Evolutionary conservation across 2,329 filamentous ascomycete species (phyloP), one percentile per base, ranked within the genome.

Genomic region (Lachnellula cervina): DNA sequence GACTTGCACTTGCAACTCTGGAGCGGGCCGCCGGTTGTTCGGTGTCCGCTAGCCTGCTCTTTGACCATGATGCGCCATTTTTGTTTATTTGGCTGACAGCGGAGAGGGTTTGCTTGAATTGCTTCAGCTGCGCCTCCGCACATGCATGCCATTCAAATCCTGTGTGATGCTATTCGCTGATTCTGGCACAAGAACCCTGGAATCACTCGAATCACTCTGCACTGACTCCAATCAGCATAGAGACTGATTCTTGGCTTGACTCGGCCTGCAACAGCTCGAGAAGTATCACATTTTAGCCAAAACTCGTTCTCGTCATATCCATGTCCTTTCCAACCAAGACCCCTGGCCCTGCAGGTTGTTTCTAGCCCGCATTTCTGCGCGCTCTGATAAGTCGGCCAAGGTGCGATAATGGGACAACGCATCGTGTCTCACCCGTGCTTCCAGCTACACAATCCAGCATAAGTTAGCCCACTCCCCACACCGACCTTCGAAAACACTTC

Each of bases 381-480:
- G 16, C 40, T 37, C 25, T 64, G 57, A 66, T 62, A 60, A 53
- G 62, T 55, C 52, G 56, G 56, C 40, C 57, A 60, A 59, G 52
- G 56, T 60, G 61, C 59, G 59, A 62, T 43, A 49, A 28, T 53
- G 49, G 55, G 63, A 62, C 66, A 68, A 60, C 66, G 60, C 66
- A 68, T 66, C 66, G 54, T 66, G 62, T 67, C 64, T 66, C 64
- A 63, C 53, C 49, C 54, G 51, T 35, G 51, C 57, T 38, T 51
- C 28, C 52, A 46, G 44, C 55, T 44, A 54, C 55, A 47, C 56
- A 44, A 52, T 60, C 52, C 58, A 62, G 55, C 62, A 66, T 67
- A 68, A 67, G 63, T 64, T 55, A 51, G 55, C 57, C 58, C 52
- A 35, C 52, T 51, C 63, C 63, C 56, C 56, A 49, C 51, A 42